Percentiles rank a stretch among this genome's conserved stretches.
Evolutionary conservation across 805 yeast genomes (phyloP).

Genomic region (Metschnikowia rubicola): DNA sequence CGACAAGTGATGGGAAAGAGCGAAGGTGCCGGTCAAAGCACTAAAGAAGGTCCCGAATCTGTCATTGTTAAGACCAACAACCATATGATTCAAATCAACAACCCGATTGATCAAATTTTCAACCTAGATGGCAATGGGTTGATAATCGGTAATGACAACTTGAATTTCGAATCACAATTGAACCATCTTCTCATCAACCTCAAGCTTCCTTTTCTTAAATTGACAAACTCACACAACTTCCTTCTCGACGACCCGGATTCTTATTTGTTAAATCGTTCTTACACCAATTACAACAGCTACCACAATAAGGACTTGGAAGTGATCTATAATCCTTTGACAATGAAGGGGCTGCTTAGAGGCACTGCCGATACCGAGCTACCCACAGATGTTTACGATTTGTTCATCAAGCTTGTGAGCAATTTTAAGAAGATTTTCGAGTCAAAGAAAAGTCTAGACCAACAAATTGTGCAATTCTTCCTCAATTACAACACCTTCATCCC

Average conservation of each 20-base stretch:
- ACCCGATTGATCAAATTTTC: constrained; percentile 45
- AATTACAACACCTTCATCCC: constrained; percentile 54
- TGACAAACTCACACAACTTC: constrained; percentile 42
- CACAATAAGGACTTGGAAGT: constrained; percentile 37
- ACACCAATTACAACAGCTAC: constrained; percentile 32
- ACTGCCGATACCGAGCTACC: constrained; percentile 26
- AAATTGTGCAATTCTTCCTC: constrained; percentile 47
- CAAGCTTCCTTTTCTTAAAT: constrained; percentile 41
- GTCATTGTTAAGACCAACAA: constrained; percentile 18
- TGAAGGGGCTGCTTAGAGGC: constrained; percentile 10
- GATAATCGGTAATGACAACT: constrained; percentile 43
- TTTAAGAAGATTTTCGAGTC: constrained; percentile 38
- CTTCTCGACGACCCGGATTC: constrained; percentile 40
- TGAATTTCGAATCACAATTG: constrained; percentile 45
- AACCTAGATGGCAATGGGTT: constrained; percentile 41
- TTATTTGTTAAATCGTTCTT: constrained; percentile 40
- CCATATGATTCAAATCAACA: constrained; percentile 30
- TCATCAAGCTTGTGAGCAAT: constrained; percentile 42
- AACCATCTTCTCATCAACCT: constrained; percentile 42
- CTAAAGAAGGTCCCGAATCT: neutral
- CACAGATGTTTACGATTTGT: constrained; percentile 39
- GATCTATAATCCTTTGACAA: constrained; percentile 40
- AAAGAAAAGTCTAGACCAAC: constrained; percentile 43
- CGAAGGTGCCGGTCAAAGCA: neutral
- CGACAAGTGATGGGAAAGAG: neutral